Percentiles rank a stretch among this genome's conserved stretches.
Evolutionary conservation across 2,329 filamentous ascomycete genomes (phyloP).

Genomic region (Arthrobotrys megalospora): DNA sequence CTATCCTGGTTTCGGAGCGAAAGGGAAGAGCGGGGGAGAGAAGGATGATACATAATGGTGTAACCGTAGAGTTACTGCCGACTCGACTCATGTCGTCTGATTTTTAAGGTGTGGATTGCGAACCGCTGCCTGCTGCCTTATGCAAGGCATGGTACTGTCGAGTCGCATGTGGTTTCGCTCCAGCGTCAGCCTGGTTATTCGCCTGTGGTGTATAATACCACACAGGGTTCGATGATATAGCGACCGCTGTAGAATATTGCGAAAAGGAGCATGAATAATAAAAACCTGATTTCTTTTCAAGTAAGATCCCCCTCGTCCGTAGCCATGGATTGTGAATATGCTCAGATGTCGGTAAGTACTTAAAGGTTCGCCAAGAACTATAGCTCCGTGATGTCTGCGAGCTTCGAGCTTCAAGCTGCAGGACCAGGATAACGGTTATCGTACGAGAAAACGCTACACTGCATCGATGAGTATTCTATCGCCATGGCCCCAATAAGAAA

Average conservation of each 20-base stretch:
- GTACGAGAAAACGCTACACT: constrained; percentile 42
- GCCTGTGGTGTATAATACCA: constrained; percentile 12
- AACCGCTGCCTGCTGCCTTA: constrained; percentile 38
- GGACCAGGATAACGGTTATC: constrained; percentile 39
- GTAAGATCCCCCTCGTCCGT: constrained; percentile 14
- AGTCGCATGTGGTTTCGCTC: constrained; percentile 28
- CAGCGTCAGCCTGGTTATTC: constrained; percentile 27
- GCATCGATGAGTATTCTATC: background rate
- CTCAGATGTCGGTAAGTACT: background rate
- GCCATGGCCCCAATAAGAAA: background rate
- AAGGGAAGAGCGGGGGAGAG: background rate
- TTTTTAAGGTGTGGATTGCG: constrained; percentile 36
- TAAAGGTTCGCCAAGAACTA: constrained; percentile 33
- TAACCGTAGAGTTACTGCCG: constrained; percentile 41
- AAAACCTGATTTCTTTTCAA: constrained; percentile 42
- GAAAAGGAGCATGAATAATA: constrained; percentile 11
- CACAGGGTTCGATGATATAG: constrained; percentile 24
- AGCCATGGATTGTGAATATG: constrained; percentile 11
- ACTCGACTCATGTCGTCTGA: constrained; percentile 29
- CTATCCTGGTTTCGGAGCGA: constrained; percentile 35
- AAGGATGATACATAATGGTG: constrained; percentile 24
- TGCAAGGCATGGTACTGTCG: constrained; percentile 28
- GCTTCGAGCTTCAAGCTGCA: constrained; percentile 1
- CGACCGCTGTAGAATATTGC: constrained; percentile 27
- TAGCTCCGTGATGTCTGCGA: constrained; percentile 2